Conservation (phyloP, 129 eudicot genomes). For the Flaveria robusta region DNA sequence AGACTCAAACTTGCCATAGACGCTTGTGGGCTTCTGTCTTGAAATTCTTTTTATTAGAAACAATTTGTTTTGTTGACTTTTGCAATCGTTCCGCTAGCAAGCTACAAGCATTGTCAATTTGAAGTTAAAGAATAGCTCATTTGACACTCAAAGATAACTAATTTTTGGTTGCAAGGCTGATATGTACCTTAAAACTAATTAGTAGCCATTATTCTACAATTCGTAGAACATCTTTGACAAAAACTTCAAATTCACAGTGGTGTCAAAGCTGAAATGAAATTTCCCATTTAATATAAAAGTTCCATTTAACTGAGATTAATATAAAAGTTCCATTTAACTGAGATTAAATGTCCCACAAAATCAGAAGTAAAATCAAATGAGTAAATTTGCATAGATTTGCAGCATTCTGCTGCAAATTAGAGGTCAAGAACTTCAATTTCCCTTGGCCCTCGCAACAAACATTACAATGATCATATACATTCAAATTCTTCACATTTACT, state of each 20-base stretch:
- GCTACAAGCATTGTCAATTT: not conserved
- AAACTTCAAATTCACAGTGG: not conserved
- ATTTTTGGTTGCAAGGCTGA: not conserved
- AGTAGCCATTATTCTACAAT: not conserved
- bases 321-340: not conserved
- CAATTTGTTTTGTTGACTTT: no score
- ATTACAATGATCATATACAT: not conserved
- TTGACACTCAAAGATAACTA: not conserved
- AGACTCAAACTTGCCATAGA: no score
- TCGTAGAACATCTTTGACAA: not conserved
- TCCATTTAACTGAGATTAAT: no score
- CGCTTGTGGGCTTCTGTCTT: no score
- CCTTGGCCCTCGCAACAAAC: no score
- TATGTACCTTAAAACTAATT: not conserved
- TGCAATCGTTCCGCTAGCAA: not conserved
- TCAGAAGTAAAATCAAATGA: constrained; percentile 3
- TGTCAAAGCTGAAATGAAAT: no score
- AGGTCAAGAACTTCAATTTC: no score
- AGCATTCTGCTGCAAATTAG: no score
- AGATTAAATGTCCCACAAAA: not conserved
- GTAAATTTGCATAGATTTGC: not conserved
- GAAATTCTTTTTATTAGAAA: no score
- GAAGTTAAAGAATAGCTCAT: not conserved
- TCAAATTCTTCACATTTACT: no score
- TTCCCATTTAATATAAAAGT: no score